Conservation (phyloP, 345 rosid genomes). For the Kandelia obovata region DNA sequence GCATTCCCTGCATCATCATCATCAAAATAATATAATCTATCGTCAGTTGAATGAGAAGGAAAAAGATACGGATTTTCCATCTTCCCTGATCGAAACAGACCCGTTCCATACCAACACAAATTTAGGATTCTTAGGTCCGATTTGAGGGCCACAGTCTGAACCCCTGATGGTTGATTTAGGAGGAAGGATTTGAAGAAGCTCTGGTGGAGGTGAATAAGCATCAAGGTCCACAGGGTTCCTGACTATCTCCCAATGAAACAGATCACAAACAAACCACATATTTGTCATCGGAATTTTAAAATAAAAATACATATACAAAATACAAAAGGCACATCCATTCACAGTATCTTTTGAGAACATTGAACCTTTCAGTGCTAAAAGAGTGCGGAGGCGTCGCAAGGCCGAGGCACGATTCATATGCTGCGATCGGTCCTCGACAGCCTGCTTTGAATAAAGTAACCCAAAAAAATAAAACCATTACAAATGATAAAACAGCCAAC, state of each 20-base stretch:
- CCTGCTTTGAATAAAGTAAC: slow-evolving; percentile 18
- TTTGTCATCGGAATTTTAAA: background rate
- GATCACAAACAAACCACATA: background rate
- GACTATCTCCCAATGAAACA: slow-evolving; percentile 37
- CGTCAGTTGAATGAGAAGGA: background rate
- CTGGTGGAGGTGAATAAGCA: slow-evolving; percentile 60
- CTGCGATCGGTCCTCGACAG: slow-evolving; percentile 89
- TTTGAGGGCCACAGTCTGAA: slow-evolving; percentile 65
- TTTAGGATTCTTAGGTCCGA: slow-evolving; percentile 88
- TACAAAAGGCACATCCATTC: background rate
- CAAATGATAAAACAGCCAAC: slow-evolving; percentile 20
- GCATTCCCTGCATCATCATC: slow-evolving; percentile 64
- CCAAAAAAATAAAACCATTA: too few species aligned
- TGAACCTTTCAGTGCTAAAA: slow-evolving; percentile 70
- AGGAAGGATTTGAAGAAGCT: slow-evolving; percentile 90
- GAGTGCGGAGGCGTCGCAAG: slow-evolving; percentile 68
- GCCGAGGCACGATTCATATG: slow-evolving; percentile 91
- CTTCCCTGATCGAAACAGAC: background rate
- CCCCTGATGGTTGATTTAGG: slow-evolving; percentile 64
- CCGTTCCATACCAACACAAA: slow-evolving; percentile 51
- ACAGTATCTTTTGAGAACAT: background rate
- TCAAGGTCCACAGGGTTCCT: slow-evolving; percentile 62
- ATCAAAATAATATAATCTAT: too few species aligned
- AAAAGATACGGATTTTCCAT: background rate
- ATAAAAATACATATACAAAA: background rate